Percentiles rank a stretch among this genome's conserved stretches.
Evolutionary conservation across 179 eudicot species (phyloP).

Genomic region (Heliamphora pulchella): DNA sequence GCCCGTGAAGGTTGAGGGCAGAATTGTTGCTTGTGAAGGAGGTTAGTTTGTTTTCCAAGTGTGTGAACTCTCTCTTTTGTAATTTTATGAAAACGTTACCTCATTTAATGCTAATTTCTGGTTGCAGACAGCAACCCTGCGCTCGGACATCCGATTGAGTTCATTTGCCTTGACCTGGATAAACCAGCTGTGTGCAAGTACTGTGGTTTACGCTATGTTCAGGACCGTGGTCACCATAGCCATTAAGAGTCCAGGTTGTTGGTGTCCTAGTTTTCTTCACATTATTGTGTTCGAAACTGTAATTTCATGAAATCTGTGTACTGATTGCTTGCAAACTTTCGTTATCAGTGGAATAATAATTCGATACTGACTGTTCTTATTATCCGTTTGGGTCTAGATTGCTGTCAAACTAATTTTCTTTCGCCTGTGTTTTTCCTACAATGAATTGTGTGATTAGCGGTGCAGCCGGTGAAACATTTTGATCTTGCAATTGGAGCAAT

Average conservation of each 20-base stretch:
- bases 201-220: conserved; percentile 78
- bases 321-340: neutral
- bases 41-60: conserved; percentile 31
- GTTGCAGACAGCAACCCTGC: conserved; percentile 70
- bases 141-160: conserved; percentile 89
- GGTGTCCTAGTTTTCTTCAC: neutral
- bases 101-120: neutral
- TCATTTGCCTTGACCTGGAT: conserved; percentile 79
- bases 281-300: neutral
- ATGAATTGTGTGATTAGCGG: no score
- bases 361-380: neutral
- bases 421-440: no score
- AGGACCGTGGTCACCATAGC: conserved; percentile 59
- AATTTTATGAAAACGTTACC: neutral
- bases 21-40: conserved; percentile 92
- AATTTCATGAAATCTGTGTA: neutral
- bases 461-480: no score
- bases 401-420: neutral
- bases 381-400: neutral
- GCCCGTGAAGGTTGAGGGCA: conserved; percentile 81
- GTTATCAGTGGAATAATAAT: neutral
- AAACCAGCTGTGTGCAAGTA: conserved; percentile 91
- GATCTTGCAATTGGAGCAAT: no score
- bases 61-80: neutral
- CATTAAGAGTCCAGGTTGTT: neutral